Base-by-base conservation (phyloP, 2,329 filamentous ascomycete species). In the Mycogone perniciosa region DNA sequence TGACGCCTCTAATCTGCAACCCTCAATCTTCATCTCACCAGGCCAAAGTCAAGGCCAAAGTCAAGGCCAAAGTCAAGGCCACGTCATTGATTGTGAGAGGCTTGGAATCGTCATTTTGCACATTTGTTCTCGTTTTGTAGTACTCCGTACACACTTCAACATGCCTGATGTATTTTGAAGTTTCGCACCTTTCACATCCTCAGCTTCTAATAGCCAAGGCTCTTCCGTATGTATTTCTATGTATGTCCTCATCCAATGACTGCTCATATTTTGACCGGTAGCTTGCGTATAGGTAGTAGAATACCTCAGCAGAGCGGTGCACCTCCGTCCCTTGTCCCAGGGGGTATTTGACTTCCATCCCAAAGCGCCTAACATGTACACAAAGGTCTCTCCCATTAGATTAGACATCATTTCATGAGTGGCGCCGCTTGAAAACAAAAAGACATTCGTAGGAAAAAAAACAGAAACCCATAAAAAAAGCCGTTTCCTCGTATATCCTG, bases 361-460 rank as follows among this genome's bases (percentile, higher is more conserved):
- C 39, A 10, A 20, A 26, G 26, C 13, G 39, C 26, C 26, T 20
- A 47, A 31, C 11, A 51, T 34, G 38, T 38, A 47, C 41, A 49
- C 33, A 51, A 29, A n/a, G 31, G 34, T 47, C 31, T 51, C 49
- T 47, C 39, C 40, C 41, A 38, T 44, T n/a, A 44, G 33, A 38
- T 44, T 39, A 44, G n/a, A 29, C 29, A 40, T 34, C 44, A 44
- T 44, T n/a, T 38, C 35, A 38, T 38, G 35, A 38, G 35, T n/a
- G 11, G 35, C 35, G 35, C 44, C 33, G 39, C 29, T 37, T 38
- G 43, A 38, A 51, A 47, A 31, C 30, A 42, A 29, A 29, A 43
- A 31, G 9, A 27, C 26, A 40, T 29, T n/a, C 48, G 34, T 44
- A 31, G 33, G 31, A 46, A 46, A 51, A 29, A 31, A 31, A 46